Base-by-base conservation (phyloP, 2,329 filamentous ascomycete species). In the Fusarium torulosum region DNA sequence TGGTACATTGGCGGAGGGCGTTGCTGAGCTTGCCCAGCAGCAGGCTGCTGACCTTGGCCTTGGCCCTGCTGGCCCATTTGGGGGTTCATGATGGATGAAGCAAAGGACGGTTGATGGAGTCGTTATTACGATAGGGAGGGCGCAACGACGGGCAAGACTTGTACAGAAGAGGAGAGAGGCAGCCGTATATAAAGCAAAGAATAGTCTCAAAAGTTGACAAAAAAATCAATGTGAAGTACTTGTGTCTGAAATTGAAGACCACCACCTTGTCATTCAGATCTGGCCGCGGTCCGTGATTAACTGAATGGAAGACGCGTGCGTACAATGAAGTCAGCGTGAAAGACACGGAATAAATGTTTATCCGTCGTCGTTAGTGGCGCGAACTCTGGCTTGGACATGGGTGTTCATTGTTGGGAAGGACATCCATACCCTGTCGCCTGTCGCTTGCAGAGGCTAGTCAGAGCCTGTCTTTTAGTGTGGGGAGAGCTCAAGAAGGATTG, bases 1-100 rank as follows among this genome's bases (percentile, higher is more conserved):
- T 81, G 79, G 33, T 84, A 86, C 76, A 86, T 82, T 2, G 80
- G 79, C 3, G 75, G 71, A 11, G 72, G 74, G 10, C 73, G 74
- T 23, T 66, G 60, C 21, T 72, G 71, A 27, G 60, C 60, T 59
- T 70, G 70, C 44, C 67, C 58, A 21, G 63, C 69, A 53, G 70
- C 50, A 47, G 61, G 69, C 45, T 72, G 70, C 61, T 69, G 71
- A 70, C 66, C 67, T 54, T 71, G 70, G 29, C 54, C 65, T 52
- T 72, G 68, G 47, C 55, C 68, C 55, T 72, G 72, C 55, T 74
- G 72, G 53, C 62, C 69, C 59, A 70, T 71, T 47, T 74, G 72
- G n/a, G 51, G 41, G 37, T 74, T 74, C 72, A 74, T 74, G 50
- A 43, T 63, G 27, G 25, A 15, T 35, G 25, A 27, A 53, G 31